Percentiles rank a stretch among this genome's conserved stretches.
phyloP scores from a whole-genome alignment of 225 moss, liverwort and hornwort species.

The Straminergon stramineum region DNA sequence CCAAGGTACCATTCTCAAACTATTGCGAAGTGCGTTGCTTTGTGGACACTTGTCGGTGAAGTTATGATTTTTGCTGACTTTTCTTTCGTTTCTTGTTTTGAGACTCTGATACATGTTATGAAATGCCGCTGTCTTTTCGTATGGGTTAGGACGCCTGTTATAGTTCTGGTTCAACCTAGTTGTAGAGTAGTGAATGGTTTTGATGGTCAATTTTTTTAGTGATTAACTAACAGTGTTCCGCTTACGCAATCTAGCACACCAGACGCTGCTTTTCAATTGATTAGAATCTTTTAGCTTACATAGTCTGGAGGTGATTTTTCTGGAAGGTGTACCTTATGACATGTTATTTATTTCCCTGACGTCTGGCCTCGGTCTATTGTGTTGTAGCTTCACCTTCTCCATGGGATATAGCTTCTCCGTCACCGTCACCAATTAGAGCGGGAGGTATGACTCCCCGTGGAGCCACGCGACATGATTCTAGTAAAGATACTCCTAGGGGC shows the following conservation, averaged over 20 bases:
- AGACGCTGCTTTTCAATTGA: neutral
- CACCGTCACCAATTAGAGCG: slow-evolving; percentile 86
- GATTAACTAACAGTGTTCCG: neutral
- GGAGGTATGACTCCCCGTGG: slow-evolving; percentile 45
- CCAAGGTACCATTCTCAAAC: slow-evolving; percentile 16
- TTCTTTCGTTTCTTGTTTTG: neutral
- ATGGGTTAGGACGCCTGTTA: neutral
- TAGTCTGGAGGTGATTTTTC: neutral
- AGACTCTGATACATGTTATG: neutral
- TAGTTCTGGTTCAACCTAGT: neutral
- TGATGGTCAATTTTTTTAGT: neutral
- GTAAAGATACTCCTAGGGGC: slow-evolving; percentile 29
- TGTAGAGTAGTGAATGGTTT: neutral
- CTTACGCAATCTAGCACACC: neutral
- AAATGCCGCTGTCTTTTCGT: neutral
- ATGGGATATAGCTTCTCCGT: slow-evolving; percentile 86
- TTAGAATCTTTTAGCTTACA: neutral
- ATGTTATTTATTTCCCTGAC: neutral
- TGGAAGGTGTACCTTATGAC: neutral
- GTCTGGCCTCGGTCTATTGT: neutral
- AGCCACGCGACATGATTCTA: slow-evolving; percentile 32
- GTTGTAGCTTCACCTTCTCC: slow-evolving; percentile 79
- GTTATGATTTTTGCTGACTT: neutral
- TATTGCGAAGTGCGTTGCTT: neutral
- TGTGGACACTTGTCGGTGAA: neutral